Conservation (phyloP, 1,139 yeast genomes). For the Torulaspora pretoriensis region DNA sequence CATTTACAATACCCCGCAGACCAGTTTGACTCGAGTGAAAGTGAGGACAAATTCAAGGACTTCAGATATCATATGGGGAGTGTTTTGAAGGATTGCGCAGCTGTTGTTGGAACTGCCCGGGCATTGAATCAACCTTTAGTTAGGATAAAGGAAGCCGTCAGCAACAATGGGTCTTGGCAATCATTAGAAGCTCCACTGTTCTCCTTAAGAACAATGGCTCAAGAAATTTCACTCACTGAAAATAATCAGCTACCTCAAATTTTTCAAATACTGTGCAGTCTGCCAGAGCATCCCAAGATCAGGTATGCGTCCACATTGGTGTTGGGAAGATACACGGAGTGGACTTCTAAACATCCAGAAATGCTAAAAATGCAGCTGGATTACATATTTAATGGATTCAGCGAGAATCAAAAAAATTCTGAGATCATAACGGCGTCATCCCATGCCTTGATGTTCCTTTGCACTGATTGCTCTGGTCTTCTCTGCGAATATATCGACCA, state of each 20-base stretch:
- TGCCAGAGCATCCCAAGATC: slow-evolving; percentile 84
- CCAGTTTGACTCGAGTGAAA: slow-evolving; percentile 47
- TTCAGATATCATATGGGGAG: slow-evolving; percentile 97
- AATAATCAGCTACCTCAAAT: slow-evolving; percentile 69
- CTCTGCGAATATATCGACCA: slow-evolving; percentile 72
- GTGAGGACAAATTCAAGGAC: slow-evolving; percentile 87
- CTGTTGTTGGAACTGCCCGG: slow-evolving; percentile 71
- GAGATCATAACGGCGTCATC: slow-evolving; percentile 84
- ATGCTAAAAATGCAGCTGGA: slow-evolving; percentile 77
- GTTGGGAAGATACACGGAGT: slow-evolving; percentile 88
- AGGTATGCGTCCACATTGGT: slow-evolving; percentile 91
- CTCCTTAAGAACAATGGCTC: slow-evolving; percentile 90
- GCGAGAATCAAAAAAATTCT: slow-evolving; percentile 28
- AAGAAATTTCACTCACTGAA: slow-evolving; percentile 72
- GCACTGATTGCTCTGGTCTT: slow-evolving; percentile 79
- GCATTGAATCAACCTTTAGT: slow-evolving; percentile 50
- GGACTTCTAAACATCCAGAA: slow-evolving; percentile 87
- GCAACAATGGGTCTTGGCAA: slow-evolving; percentile 58
- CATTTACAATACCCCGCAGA: slow-evolving; percentile 74
- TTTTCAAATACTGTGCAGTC: slow-evolving; percentile 47
- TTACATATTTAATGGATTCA: slow-evolving; percentile 77
- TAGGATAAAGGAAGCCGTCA: slow-evolving; percentile 30
- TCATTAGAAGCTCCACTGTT: slow-evolving; percentile 85
- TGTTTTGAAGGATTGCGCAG: slow-evolving; percentile 90
- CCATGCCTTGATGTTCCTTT: slow-evolving; percentile 89